Base-by-base conservation (phyloP, 108 stramenopile species). In the Poteriospumella lacustris region DNA sequence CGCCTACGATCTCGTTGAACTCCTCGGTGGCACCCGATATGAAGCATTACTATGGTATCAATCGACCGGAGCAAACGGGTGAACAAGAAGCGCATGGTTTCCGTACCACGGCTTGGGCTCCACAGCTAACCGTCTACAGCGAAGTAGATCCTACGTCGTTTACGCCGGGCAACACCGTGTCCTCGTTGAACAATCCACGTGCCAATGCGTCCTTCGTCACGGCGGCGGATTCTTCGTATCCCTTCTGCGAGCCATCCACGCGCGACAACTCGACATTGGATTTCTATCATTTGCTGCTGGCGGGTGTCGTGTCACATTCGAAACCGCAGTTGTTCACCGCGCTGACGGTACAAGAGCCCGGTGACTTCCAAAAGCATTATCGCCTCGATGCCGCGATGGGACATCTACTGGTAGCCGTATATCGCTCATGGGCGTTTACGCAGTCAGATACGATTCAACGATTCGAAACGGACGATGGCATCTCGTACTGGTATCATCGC, bases 301-400 rank as follows among this genome's bases (percentile, higher is more conserved):
- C 77, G n/a, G 85, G 83, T 9, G 75, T 59, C 1, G 79, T 82
- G 79, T 84, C 82, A 19, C 59, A 76, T 40, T 84, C 85, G 68
- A 86, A 89, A 70, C 67, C 84, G 76, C 88, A 89, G 75, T 75
- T 88, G 9, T 91, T 91, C 79, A 89, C 89, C 29, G 79, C 84
- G 41, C 70, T 89, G 2, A 87, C 87, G 0, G 70, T 83, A 0
- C 90, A 90, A 81, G 85, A 91, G 34, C 69, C 75, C 42, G 90
- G 90, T 31, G 82, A 86, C 38, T 91, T 89, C 78, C 79, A 43
- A 76, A 59, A 69, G 78, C 43, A 76, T 75, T 60, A 86, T 89
- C 62, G n/a, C 68, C 12, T 24, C 59, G 1, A 58, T 58, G 28
- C 81, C 86, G 0, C 68, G 5, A 12, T 90, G 69, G 90, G 90